Evolutionary conservation across 192 early-diverging fungal species (phyloP), one percentile per base, ranked within the genome.

Genomic region (Chytriomyces hyalinus): DNA sequence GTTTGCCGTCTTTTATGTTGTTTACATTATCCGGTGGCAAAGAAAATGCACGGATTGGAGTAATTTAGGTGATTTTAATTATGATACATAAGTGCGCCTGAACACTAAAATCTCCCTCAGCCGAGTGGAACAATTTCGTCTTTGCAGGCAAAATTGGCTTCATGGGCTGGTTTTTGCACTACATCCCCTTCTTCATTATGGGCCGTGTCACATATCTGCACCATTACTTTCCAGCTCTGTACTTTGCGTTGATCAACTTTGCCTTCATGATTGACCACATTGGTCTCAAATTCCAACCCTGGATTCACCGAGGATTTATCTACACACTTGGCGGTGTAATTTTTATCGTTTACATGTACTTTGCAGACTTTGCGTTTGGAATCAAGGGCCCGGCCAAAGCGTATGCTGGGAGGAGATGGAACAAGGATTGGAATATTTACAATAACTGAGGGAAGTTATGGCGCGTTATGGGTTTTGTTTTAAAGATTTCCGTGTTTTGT

Each of bases 181-280:
- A 97, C 81, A 49, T 92, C 45, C 96, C 96, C 20, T 98, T 97
- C 86, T 97, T 83, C 76, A 88, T 97, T 65, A 98, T 99, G 95
- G 97, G 96, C 44, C 92, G 97, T 45, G 95, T 98, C 51, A 95
- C 92, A 0, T 99, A 98, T 66, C 82, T 98, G 47, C 97, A 99
- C 80, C 97, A 98, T 82, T 98, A 98, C 80, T 97, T 97, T 85
- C 96, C 97, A 1, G 94, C 95, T 0, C 78, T 97, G 43, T 97
- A 98, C 82, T 99, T 97, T 88, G 90, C 92, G 17, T 91, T 97
- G 73, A 88, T 98, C 67, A 86, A 92, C 73, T 84, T 91, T 10
- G 90, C 89, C 7, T 93, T 89, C 78, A 44, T 94, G 22, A 61
- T 94, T 20, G 96, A 99, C 77, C 94, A 96, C 71, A 70, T 91